Percentiles rank a stretch among this genome's conserved stretches.
These are phyloP conservation scores for Phytophthora sp. DNA, from an alignment of 352 stramenopile genomes.

Conservation along the genomic window DNA sequence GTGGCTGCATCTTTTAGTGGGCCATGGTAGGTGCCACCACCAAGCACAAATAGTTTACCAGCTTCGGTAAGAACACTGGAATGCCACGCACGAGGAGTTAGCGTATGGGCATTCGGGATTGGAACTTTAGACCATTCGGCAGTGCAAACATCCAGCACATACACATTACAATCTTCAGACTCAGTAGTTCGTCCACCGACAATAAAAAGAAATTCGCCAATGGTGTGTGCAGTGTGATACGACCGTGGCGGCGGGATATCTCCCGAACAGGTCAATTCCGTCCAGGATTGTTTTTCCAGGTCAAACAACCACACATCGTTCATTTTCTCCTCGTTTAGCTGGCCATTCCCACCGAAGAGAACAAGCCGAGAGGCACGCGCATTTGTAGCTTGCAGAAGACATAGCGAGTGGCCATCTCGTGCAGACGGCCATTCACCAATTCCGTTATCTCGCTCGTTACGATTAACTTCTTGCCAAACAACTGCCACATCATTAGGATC, in stretches of 20 bases:
- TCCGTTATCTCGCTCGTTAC: not conserved
- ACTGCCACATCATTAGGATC: constrained; percentile 4
- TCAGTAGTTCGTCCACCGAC: constrained; percentile 61
- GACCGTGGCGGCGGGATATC: constrained; percentile 58
- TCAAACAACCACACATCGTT: constrained; percentile 78
- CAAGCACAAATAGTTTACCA: constrained; percentile 54
- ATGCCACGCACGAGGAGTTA: constrained; percentile 70
- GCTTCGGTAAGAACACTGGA: constrained; percentile 51
- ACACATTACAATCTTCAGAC: constrained; percentile 52
- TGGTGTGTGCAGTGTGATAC: constrained; percentile 67
- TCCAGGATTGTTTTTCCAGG: constrained; percentile 41
- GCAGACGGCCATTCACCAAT: constrained; percentile 34
- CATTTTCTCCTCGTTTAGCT: constrained; percentile 69
- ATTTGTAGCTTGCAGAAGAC: constrained; percentile 14
- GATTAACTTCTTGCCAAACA: constrained; percentile 34
- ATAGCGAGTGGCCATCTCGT: constrained; percentile 74
- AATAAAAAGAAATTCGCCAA: constrained; percentile 63
- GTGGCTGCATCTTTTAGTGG: constrained; percentile 60
- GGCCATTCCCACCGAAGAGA: constrained; percentile 75
- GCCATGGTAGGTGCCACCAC: constrained; percentile 65
- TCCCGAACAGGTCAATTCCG: constrained; percentile 39
- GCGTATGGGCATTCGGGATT: constrained; percentile 29
- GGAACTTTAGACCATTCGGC: constrained; percentile 53
- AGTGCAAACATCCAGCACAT: constrained; percentile 57
- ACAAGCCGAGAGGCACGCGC: constrained; percentile 30